Evolutionary conservation across 2,329 filamentous ascomycete species (phyloP), one percentile per base, ranked within the genome.

Genomic region (Paraphoma sp.): DNA sequence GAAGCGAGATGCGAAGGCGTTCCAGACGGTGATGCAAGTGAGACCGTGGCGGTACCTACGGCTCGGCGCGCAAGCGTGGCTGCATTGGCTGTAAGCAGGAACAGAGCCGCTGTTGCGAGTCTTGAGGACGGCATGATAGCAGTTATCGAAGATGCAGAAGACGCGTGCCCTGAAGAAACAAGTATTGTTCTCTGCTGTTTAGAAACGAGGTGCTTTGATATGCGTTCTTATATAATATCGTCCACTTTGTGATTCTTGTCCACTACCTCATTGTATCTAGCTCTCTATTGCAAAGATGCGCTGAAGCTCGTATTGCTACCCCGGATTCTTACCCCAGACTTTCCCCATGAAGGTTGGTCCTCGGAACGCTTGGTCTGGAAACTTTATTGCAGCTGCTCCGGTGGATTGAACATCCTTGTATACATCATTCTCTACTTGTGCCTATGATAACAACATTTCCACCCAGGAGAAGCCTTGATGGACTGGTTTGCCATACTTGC

Each of bases 1-100:
- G 78, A 76, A 5, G 78, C 79, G n/a, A 77, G 33, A 36, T 36
- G 33, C 10, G 33, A 10, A 18, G 42, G 42, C 42, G 42, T 45
- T 17, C 42, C 42, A 28, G 42, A 45, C 4, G 42, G n/a, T 12
- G 7, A 8, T 6, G 42, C 42, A 8, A 45, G 42, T 6, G 18
- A 45, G 42, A 45, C 42, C 12, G 42, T 45, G 42, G 42, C 42
- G 17, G 42, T 45, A 8, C 42, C 18, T 6, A 45, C 42, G 11
- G 42, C 42, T 12, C 42, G 42, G 42, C 42, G 42, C 7, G 42
- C 42, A 28, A 45, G 42, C 6, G 42, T 45, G 42, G 42, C 42
- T 45, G 42, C 42, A 28, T 45, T 45, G 28, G 42, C 42, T 12
- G 42, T 17, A 8, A 45, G 18, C n/a, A 45, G 42, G 42, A 45